Base-by-base conservation (phyloP, 2,329 filamentous ascomycete species). In the Phialophora tarda region DNA sequence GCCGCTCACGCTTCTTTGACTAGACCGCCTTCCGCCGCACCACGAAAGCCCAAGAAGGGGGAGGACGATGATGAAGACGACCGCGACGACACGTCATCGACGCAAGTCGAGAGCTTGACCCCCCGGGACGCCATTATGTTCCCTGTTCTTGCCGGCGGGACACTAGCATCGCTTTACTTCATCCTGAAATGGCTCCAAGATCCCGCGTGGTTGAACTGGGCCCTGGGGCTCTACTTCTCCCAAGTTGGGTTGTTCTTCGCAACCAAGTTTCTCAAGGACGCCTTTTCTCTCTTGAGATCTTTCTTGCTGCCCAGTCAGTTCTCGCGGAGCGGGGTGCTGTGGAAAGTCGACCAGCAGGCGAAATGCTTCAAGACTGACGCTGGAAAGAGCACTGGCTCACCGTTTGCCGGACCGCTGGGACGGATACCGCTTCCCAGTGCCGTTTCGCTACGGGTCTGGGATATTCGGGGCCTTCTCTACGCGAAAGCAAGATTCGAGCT, bases 121-220 rank as follows among this genome's bases (percentile, higher is more conserved):
- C 88, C 91, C 1, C 88, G 86, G 0, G 94, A 98, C 77, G 94
- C 92, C 56, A 86, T 98, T 71, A 78, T 96, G 73, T 91, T 97
- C 69, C 95, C 94, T 1, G 72, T 97, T 34, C 82, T 93, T 62
- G 93, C 93, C 5, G 92, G 88, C 1, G 74, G 82, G 10, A 87
- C 89, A 1, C 85, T 98, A 8, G 84, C 88, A 50, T 88, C 88
- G 4, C 83, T 98, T 12, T 98, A 98, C 81, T 89, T 93, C 73
- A 82, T 97, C 66, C 92, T 98, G 75, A 92, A 96, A 77, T 95
- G 90, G 85, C 86, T 97, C 63, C 84, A 94, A 71, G 91, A 97
- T 74, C 89, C 93, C 0, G 83, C 88, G 11, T 81, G 96, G 24
- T 80, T 98, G 73, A 97, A 94, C 81, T 91, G 89, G 78, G 85